Conservation (phyloP, 2,329 filamentous ascomycete species). For the Colletotrichum magnum region DNA sequence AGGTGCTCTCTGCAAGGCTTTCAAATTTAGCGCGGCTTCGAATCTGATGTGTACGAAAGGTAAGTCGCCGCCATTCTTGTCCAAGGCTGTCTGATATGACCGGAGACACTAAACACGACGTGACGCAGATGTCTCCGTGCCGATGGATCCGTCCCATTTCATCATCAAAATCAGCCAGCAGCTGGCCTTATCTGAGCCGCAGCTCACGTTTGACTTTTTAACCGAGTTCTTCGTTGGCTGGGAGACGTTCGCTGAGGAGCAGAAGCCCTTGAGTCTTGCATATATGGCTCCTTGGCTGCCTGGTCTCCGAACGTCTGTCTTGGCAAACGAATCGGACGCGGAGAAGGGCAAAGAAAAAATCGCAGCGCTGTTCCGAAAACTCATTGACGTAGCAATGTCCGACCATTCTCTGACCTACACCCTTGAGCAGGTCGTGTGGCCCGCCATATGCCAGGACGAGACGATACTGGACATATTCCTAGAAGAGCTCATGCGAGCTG, state of each 20-base stretch:
- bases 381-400: slow-evolving; percentile 75
- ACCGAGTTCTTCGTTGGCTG: slow-evolving; percentile 82
- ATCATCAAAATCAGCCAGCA: slow-evolving; percentile 76
- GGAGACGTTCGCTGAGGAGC: slow-evolving; percentile 78
- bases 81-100: neutral
- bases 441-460: slow-evolving; percentile 75
- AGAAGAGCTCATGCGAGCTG: slow-evolving; percentile 76
- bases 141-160: slow-evolving; percentile 73
- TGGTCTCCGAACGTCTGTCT: slow-evolving; percentile 71
- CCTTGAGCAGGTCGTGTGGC: slow-evolving; percentile 77
- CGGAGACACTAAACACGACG: neutral
- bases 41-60: slow-evolving; percentile 75
- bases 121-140: slow-evolving; percentile 71
- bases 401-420: slow-evolving; percentile 72
- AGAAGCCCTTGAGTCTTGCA: slow-evolving; percentile 75
- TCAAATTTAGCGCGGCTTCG: slow-evolving; percentile 75
- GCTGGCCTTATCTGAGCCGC: slow-evolving; percentile 74
- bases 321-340: slow-evolving; percentile 72
- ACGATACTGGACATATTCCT: slow-evolving; percentile 76
- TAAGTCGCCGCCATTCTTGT: slow-evolving; percentile 47
- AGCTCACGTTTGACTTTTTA: slow-evolving; percentile 77
- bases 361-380: slow-evolving; percentile 73
- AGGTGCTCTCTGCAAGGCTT: slow-evolving; percentile 76
- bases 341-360: slow-evolving; percentile 78
- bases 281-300: slow-evolving; percentile 81